Conservation (phyloP, 495 filamentous ascomycete species). For the Neurospora discreta region DNA sequence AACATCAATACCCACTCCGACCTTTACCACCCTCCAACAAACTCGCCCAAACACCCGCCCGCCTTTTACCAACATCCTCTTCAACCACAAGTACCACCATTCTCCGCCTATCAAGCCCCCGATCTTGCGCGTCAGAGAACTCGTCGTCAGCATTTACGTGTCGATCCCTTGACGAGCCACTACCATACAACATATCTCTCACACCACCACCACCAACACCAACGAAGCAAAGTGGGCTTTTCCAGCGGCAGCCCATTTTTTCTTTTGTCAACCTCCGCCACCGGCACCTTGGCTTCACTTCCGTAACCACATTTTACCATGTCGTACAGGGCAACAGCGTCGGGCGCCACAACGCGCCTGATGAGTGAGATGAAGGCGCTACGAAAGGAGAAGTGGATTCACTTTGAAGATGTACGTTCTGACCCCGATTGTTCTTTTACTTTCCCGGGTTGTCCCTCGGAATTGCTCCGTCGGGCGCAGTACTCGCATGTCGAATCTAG, state of each 20-base stretch:
- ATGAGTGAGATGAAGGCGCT: slow-evolving; percentile 83
- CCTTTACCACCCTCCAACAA: not conserved
- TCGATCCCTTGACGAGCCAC: not conserved
- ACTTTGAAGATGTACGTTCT: slow-evolving; percentile 47
- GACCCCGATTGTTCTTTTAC: not conserved
- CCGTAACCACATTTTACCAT: slow-evolving; percentile 4
- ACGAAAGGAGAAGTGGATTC: slow-evolving; percentile 82
- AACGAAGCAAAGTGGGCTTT: not conserved
- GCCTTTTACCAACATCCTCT: not conserved
- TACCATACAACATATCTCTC: not conserved
- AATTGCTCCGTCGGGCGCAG: not conserved
- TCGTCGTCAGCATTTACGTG: not conserved
- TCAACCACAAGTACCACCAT: not conserved
- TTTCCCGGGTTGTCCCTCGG: not conserved
- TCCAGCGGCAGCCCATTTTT: not conserved
- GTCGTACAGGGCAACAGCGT: slow-evolving; percentile 8
- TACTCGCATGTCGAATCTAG: not conserved
- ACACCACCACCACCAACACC: not conserved
- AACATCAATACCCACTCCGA: not conserved
- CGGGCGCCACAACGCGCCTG: slow-evolving; percentile 64
- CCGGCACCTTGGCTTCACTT: not conserved
- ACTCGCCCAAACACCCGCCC: not conserved
- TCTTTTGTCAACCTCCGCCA: not conserved
- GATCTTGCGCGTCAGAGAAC: not conserved
- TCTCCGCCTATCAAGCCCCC: not conserved